These are phyloP conservation scores for Barnettozyma sucrosica DNA, from an alignment of 805 yeast species.

Conservation along the genomic window DNA sequence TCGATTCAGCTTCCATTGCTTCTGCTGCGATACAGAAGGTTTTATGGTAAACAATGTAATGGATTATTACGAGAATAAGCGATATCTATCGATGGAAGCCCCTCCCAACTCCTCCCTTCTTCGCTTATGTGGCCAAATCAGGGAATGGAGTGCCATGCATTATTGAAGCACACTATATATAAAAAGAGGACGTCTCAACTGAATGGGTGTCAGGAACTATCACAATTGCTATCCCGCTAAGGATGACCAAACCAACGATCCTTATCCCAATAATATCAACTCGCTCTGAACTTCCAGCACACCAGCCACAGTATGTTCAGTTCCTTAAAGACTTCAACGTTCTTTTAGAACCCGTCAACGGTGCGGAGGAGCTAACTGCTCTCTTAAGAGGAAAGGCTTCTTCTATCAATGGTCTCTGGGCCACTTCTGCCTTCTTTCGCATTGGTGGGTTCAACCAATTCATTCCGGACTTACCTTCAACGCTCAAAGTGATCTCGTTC, in stretches of 20 bases:
- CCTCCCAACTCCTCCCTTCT: too few species aligned
- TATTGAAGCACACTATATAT: too few species aligned
- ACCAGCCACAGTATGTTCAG: slow-evolving; percentile 39
- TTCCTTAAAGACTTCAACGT: slow-evolving; percentile 37
- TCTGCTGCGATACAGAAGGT: too few species aligned
- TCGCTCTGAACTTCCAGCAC: slow-evolving; percentile 41
- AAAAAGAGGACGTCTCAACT: not conserved
- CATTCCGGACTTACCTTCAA: slow-evolving; percentile 39
- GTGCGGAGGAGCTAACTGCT: slow-evolving; percentile 35
- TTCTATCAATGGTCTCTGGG: slow-evolving; percentile 46
- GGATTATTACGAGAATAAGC: too few species aligned
- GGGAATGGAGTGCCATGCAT: too few species aligned
- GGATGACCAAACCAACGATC: slow-evolving; percentile 15
- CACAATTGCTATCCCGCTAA: too few species aligned
- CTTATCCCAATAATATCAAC: slow-evolving; percentile 12
- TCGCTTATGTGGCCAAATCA: not conserved
- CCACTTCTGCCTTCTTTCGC: slow-evolving; percentile 48
- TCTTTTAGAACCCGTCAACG: slow-evolving; percentile 34
- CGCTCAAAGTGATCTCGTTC: slow-evolving; percentile 43
- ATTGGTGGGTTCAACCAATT: slow-evolving; percentile 39
- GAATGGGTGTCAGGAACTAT: too few species aligned
- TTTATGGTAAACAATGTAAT: too few species aligned
- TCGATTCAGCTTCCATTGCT: too few species aligned
- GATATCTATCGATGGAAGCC: too few species aligned
- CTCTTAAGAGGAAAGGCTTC: slow-evolving; percentile 33